These are phyloP conservation scores for Amyloporia xantha DNA, from an alignment of 768 basidiomycete genomes.

Conservation along the genomic window DNA sequence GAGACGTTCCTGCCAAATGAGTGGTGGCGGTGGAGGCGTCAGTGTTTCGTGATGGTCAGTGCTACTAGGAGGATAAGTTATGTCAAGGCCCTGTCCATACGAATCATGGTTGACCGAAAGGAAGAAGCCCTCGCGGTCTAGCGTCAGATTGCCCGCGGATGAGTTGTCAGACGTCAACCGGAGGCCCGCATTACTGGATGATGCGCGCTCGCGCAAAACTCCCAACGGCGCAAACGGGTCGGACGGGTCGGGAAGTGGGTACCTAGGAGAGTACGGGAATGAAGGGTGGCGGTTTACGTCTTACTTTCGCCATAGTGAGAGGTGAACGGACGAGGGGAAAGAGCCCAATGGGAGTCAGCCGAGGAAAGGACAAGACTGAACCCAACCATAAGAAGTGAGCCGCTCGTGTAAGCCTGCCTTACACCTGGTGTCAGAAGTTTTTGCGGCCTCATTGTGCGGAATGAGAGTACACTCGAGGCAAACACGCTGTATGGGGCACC, in stretches of 20 bases:
- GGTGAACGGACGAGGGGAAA: background rate
- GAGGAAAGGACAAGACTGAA: background rate
- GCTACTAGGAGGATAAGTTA: conserved; percentile 3
- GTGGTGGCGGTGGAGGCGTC: conserved; percentile 2
- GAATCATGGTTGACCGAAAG: background rate
- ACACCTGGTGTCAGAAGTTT: background rate
- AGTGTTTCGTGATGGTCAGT: background rate
- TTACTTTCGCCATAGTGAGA: conserved; percentile 23
- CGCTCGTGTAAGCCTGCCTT: conserved; percentile 5
- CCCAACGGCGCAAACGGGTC: conserved; percentile 70
- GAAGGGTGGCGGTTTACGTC: conserved; percentile 55
- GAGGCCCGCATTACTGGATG: conserved; percentile 26
- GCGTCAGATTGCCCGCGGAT: background rate
- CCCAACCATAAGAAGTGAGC: conserved; percentile 1
- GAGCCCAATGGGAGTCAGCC: background rate
- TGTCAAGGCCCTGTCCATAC: conserved; percentile 1
- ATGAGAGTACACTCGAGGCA: background rate
- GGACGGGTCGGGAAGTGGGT: conserved; percentile 59
- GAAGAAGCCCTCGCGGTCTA: conserved; percentile 1
- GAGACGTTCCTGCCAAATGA: conserved; percentile 9
- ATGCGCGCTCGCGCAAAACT: conserved; percentile 54
- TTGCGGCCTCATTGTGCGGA: conserved; percentile 2
- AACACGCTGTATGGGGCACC: background rate
- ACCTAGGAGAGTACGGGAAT: conserved; percentile 44
- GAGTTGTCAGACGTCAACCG: conserved; percentile 2